These are phyloP conservation scores for Reticulascus tulasneorum DNA, from an alignment of 2,329 filamentous ascomycete species.

Conservation along the genomic window DNA sequence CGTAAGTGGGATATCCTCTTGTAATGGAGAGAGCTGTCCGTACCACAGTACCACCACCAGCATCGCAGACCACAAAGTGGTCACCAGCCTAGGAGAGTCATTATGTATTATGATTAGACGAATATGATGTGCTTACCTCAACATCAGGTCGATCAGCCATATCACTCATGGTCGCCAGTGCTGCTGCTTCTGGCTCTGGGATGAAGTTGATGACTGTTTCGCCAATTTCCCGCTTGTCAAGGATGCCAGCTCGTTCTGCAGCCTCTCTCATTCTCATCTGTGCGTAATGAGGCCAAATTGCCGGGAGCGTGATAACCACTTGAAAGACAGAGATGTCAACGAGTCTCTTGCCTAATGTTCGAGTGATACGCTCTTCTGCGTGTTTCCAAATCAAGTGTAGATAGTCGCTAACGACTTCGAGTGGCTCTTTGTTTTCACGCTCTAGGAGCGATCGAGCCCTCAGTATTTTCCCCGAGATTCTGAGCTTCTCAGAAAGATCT, in stretches of 20 bases:
- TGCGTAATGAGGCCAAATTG: conserved; percentile 40
- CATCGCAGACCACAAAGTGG: conserved; percentile 29
- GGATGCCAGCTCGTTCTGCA: conserved; percentile 29
- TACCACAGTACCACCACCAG: conserved; percentile 29
- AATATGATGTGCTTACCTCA: too few relatives aligned
- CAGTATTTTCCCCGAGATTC: conserved; percentile 15
- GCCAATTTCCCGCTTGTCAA: conserved; percentile 19
- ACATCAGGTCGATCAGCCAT: too few relatives aligned
- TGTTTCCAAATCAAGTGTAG: conserved; percentile 29
- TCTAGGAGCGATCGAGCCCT: neutral
- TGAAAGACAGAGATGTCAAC: conserved; percentile 22
- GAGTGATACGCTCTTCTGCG: conserved; percentile 19
- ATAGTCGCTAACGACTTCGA: conserved; percentile 26
- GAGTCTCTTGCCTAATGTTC: conserved; percentile 17
- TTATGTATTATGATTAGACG: too few relatives aligned
- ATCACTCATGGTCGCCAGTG: conserved; percentile 29
- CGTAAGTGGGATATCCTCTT: neutral
- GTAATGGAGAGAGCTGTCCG: neutral
- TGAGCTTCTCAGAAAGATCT: conserved; percentile 21
- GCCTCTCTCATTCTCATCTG: conserved; percentile 31
- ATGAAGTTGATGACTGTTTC: conserved; percentile 29
- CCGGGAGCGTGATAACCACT: conserved; percentile 38
- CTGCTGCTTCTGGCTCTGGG: conserved; percentile 41
- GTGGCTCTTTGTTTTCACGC: conserved; percentile 15
- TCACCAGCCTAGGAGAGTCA: conserved; percentile 11